These are phyloP conservation scores for Fraxinus paxiana DNA, from an alignment of 305 asterid genomes.

Conservation along the genomic window DNA sequence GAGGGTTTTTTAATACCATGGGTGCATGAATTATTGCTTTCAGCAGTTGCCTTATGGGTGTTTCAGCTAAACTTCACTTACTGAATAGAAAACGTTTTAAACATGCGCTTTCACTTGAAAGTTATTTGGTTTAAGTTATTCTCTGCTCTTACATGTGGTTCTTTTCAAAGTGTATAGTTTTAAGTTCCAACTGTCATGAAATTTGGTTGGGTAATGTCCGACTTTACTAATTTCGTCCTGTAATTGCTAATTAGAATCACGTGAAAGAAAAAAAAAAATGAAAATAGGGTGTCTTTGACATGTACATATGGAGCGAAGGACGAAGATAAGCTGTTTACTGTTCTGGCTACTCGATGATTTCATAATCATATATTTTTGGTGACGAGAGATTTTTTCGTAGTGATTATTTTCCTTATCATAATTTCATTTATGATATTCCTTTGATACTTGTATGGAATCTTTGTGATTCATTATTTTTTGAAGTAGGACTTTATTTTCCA, in stretches of 20 bases:
- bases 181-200: background rate
- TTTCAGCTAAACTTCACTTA: background rate
- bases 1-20: no score
- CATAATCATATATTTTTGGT: background rate
- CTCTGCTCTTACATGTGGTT: background rate
- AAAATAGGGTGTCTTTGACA: background rate
- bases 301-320: background rate
- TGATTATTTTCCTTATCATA: background rate
- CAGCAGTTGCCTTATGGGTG: background rate
- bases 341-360: conserved; percentile 4
- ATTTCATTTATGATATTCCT: background rate
- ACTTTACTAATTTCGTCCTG: background rate
- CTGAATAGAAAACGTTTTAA: background rate
- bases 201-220: background rate
- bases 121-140: background rate
- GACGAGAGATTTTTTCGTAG: background rate
- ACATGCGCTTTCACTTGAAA: background rate
- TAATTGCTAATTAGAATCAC: background rate
- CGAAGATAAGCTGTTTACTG: background rate
- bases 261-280: background rate
- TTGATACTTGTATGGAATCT: conserved; percentile 13
- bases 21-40: background rate
- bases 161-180: background rate
- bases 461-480: background rate
- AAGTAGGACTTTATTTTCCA: background rate